These are phyloP conservation scores for Pseudovirgaria hyperparasitica DNA, from an alignment of 2,329 filamentous ascomycete species.

Conservation along the genomic window DNA sequence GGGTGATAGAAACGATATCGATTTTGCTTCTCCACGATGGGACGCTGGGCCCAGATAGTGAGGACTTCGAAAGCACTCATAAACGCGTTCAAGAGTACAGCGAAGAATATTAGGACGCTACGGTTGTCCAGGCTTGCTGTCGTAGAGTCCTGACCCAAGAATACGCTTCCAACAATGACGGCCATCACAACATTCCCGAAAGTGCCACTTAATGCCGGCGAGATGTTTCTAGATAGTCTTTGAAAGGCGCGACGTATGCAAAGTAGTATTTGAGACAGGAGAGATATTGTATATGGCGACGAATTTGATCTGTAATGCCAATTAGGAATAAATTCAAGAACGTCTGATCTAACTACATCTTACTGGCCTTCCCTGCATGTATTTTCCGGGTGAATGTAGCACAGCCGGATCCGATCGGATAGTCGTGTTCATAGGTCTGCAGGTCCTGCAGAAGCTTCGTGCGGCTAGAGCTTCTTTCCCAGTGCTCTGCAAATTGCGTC, in stretches of 20 bases:
- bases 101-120: conserved; percentile 43
- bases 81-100: conserved; percentile 42
- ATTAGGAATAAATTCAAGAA: too few relatives aligned
- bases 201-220: conserved; percentile 8
- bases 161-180: conserved; percentile 44
- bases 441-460: conserved; percentile 21
- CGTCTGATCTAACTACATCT: neutral
- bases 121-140: conserved; percentile 38
- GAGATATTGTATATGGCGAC: conserved; percentile 1
- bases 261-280: neutral
- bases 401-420: conserved; percentile 21
- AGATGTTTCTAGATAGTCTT: neutral
- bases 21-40: conserved; percentile 73
- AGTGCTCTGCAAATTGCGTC: conserved; percentile 28
- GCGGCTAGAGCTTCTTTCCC: conserved; percentile 37
- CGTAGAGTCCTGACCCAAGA: conserved; percentile 35
- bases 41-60: conserved; percentile 68
- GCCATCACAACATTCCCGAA: conserved; percentile 37
- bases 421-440: conserved; percentile 22
- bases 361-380: conserved; percentile 42
- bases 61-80: conserved; percentile 34
- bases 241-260: conserved; percentile 1
- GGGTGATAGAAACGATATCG: conserved; percentile 76
- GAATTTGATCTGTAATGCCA: too few relatives aligned
- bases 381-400: conserved; percentile 23